Conservation (phyloP, 352 stramenopile genomes). For the Plasmopara halstedii region DNA sequence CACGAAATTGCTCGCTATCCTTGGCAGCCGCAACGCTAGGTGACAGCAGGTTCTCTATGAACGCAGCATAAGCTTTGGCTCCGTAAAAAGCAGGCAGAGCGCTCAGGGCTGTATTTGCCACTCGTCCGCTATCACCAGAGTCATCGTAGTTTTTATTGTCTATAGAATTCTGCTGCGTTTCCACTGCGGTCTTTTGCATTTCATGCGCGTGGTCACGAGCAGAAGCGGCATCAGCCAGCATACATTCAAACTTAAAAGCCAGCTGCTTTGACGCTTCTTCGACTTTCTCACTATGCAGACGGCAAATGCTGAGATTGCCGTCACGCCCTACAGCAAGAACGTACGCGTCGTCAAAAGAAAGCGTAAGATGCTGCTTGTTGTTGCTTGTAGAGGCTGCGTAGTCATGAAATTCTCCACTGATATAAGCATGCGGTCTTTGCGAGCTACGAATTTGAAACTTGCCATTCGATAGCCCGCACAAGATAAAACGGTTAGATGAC, state of each 20-base stretch:
- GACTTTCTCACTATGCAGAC: slow-evolving; percentile 53
- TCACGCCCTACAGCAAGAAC: slow-evolving; percentile 62
- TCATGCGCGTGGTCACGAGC: slow-evolving; percentile 46
- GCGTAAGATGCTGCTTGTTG: slow-evolving; percentile 23
- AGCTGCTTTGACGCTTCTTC: slow-evolving; percentile 32
- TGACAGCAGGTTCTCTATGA: slow-evolving; percentile 45
- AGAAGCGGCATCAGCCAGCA: slow-evolving; percentile 41
- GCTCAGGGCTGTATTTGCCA: slow-evolving; percentile 37
- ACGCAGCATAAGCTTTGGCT: slow-evolving; percentile 61
- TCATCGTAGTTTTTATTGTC: slow-evolving; percentile 41
- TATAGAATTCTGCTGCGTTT: slow-evolving; percentile 38
- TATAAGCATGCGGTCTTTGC: slow-evolving; percentile 47
- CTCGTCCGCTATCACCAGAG: slow-evolving; percentile 22
- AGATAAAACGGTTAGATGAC: slow-evolving; percentile 51
- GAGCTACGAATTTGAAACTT: slow-evolving; percentile 67
- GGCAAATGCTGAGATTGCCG: slow-evolving; percentile 65
- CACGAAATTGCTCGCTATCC: slow-evolving; percentile 49
- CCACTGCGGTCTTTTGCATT: slow-evolving; percentile 40
- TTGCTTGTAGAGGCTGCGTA: slow-evolving; percentile 8
- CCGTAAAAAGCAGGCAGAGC: slow-evolving; percentile 57
- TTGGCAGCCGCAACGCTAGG: slow-evolving; percentile 15
- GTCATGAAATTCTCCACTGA: slow-evolving; percentile 78
- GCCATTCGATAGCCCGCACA: slow-evolving; percentile 72
- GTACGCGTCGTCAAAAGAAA: slow-evolving; percentile 84
- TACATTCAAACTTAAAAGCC: slow-evolving; percentile 23